Conservation (phyloP, 2,329 filamentous ascomycete genomes). For the Helotiales sp. region DNA sequence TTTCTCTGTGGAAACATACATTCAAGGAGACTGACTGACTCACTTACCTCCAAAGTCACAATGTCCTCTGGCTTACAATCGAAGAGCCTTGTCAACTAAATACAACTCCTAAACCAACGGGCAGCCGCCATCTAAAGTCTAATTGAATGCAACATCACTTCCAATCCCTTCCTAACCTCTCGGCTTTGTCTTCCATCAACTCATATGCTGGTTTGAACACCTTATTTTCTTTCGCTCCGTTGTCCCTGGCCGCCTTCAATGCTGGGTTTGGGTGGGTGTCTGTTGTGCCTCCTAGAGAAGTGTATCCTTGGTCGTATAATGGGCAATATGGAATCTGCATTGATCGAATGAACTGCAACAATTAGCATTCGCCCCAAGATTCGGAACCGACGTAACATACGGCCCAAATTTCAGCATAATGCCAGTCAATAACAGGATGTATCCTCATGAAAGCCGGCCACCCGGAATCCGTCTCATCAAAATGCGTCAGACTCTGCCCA, state of each 20-base stretch:
- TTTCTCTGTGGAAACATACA: no score
- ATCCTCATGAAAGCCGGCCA: slow-evolving; percentile 95
- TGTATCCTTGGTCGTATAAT: slow-evolving; percentile 89
- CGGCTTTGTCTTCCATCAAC: slow-evolving; percentile 74
- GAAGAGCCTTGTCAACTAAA: background rate
- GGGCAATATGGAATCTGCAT: slow-evolving; percentile 82
- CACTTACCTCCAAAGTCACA: background rate
- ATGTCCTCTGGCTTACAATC: background rate
- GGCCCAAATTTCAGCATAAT: slow-evolving; percentile 92
- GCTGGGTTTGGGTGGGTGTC: slow-evolving; percentile 91
- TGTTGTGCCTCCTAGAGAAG: slow-evolving; percentile 85
- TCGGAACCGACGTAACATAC: slow-evolving; percentile 49
- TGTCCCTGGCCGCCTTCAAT: slow-evolving; percentile 50
- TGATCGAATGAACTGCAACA: slow-evolving; percentile 74
- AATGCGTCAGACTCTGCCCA: slow-evolving; percentile 76
- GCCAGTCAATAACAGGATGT: slow-evolving; percentile 97
- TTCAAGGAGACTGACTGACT: no score
- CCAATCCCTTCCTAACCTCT: slow-evolving; percentile 75
- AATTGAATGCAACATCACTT: slow-evolving; percentile 36
- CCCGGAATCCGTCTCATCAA: slow-evolving; percentile 83
- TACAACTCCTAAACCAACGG: slow-evolving; percentile 2
- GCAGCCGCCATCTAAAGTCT: slow-evolving; percentile 16
- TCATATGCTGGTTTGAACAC: slow-evolving; percentile 76
- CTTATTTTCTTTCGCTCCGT: slow-evolving; percentile 42
- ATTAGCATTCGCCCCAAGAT: slow-evolving; percentile 23